Conservation (phyloP, 495 filamentous ascomycete genomes). For the Xylaria intraflava region DNA sequence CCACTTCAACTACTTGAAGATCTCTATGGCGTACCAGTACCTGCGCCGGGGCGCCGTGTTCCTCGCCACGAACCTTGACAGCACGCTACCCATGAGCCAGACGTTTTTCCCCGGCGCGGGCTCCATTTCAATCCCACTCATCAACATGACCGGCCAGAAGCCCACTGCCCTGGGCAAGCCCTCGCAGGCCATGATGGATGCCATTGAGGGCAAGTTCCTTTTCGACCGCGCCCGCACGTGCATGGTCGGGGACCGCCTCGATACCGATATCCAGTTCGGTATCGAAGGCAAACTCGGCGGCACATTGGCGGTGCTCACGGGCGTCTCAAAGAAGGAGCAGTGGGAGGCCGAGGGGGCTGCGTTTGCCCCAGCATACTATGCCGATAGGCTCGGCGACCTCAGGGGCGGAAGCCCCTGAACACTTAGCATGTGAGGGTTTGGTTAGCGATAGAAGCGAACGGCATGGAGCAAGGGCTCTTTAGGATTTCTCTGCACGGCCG, state of each 20-base stretch:
- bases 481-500: background rate
- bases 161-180: constrained; percentile 86
- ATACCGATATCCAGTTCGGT: constrained; percentile 96
- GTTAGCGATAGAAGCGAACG: background rate
- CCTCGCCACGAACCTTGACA: constrained; percentile 88
- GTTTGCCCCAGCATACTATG: constrained; percentile 68
- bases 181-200: constrained; percentile 98
- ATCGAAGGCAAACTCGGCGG: constrained; percentile 85
- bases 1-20: constrained; percentile 90
- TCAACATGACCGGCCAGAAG: constrained; percentile 62
- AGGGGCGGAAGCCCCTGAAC: constrained; percentile 24
- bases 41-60: constrained; percentile 77
- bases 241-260: constrained; percentile 91
- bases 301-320: constrained; percentile 85
- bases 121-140: constrained; percentile 68
- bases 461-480: background rate
- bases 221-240: constrained; percentile 80
- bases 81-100: constrained; percentile 71
- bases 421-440: no score
- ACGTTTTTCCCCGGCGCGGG: constrained; percentile 90
- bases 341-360: constrained; percentile 56
- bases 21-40: constrained; percentile 77
- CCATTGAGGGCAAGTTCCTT: constrained; percentile 89
- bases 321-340: constrained; percentile 76
- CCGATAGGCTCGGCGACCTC: constrained; percentile 78